These are phyloP conservation scores for Coemansia sp. DNA, from an alignment of 192 early-diverging fungal genomes.

Conservation along the genomic window DNA sequence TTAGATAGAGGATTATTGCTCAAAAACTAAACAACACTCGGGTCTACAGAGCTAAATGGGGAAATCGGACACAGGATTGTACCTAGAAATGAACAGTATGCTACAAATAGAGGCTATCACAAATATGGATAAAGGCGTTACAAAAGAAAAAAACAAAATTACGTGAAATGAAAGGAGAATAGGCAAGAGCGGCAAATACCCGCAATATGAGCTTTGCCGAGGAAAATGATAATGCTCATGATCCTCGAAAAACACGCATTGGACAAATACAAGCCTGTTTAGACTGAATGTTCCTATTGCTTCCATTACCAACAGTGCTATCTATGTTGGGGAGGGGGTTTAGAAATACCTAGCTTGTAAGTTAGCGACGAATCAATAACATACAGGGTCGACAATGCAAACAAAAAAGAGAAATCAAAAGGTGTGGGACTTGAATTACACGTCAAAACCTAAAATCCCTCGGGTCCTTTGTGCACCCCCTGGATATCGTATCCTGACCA, in stretches of 20 bases:
- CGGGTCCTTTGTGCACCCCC: background rate
- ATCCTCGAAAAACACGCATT: conserved; percentile 3
- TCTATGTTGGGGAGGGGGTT: background rate
- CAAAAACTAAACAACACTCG: too few species aligned
- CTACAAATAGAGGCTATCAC: background rate
- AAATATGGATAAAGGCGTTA: background rate
- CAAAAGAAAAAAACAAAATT: background rate
- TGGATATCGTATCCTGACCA: background rate
- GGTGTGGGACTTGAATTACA: background rate
- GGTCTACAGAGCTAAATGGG: too few species aligned
- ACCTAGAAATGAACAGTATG: background rate
- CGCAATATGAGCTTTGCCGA: conserved; percentile 7
- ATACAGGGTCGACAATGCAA: conserved; percentile 1
- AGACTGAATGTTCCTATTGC: background rate
- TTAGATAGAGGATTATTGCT: too few species aligned
- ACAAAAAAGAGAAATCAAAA: background rate
- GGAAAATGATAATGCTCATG: background rate
- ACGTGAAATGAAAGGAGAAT: conserved; percentile 4
- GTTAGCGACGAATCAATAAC: conserved; percentile 3
- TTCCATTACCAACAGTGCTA: background rate
- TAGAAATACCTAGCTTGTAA: background rate
- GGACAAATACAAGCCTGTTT: background rate
- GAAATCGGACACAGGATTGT: background rate
- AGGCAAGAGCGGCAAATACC: background rate
- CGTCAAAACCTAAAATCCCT: background rate